Conservation (phyloP, 495 filamentous ascomycete genomes). For the Bryoglossum gracile region DNA sequence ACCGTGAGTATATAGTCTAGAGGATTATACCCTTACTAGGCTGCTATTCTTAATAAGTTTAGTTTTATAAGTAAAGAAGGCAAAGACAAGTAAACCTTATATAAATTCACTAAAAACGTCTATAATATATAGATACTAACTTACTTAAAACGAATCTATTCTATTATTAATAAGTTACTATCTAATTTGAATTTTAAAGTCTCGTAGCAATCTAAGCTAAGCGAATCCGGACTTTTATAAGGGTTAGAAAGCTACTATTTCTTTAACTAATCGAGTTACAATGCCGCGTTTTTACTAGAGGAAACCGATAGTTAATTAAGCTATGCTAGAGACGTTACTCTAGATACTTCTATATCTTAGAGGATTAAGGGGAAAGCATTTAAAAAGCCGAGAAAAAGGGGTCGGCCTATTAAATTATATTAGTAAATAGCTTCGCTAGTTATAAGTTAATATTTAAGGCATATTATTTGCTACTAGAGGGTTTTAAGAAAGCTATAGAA, state of each 20-base stretch:
- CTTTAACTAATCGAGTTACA: neutral
- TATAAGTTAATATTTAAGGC: too few relatives aligned
- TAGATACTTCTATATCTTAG: slow-evolving; percentile 4
- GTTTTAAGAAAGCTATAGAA: too few relatives aligned
- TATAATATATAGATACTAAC: neutral
- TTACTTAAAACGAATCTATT: neutral
- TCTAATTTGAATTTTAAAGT: neutral
- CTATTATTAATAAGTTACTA: neutral
- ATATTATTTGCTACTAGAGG: too few relatives aligned
- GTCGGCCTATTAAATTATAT: too few relatives aligned
- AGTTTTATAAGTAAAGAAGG: neutral
- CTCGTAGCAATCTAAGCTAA: too few relatives aligned
- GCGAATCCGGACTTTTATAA: neutral
- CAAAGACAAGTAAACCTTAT: neutral
- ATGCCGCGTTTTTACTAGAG: slow-evolving; percentile 9
- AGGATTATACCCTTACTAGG: too few relatives aligned
- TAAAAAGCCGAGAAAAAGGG: too few relatives aligned
- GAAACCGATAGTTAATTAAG: slow-evolving; percentile 15
- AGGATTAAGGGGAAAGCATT: slow-evolving; percentile 4
- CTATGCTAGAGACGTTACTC: slow-evolving; percentile 5
- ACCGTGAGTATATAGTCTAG: too few relatives aligned
- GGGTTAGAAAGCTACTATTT: slow-evolving; percentile 12
- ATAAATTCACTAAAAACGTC: neutral
- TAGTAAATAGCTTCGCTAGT: too few relatives aligned
- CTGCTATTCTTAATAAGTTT: too few relatives aligned